phyloP scores from a whole-genome alignment of 1,284 basidiomycete species.

The Coniferiporia sulphurascens region DNA sequence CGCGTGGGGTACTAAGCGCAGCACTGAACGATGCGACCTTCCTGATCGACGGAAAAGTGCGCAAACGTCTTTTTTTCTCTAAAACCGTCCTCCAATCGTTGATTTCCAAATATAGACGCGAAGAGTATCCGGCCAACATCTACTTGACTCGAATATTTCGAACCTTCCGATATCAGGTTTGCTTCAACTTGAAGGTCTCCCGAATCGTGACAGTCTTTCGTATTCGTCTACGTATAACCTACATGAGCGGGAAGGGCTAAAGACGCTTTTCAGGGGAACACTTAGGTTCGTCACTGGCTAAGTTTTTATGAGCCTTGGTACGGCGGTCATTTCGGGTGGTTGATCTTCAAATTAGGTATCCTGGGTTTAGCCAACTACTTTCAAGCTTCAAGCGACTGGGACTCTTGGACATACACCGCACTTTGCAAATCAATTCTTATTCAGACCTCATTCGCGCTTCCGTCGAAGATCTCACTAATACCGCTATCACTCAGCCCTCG shows the following conservation, averaged over 20 bases:
- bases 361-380: conserved; percentile 79
- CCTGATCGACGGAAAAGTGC: conserved; percentile 54
- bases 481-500: conserved; percentile 20
- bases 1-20: conserved; percentile 82
- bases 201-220: conserved; percentile 82
- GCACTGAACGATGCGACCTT: conserved; percentile 77
- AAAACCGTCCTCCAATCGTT: neutral
- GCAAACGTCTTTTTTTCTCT: conserved; percentile 20
- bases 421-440: conserved; percentile 43
- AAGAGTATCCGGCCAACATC: conserved; percentile 35
- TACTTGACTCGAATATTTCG: conserved; percentile 60
- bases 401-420: conserved; percentile 48
- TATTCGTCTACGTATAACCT: conserved; percentile 77
- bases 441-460: conserved; percentile 22
- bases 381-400: conserved; percentile 73
- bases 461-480: conserved; percentile 3
- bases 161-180: conserved; percentile 63
- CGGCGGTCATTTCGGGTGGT: neutral
- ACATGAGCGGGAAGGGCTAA: conserved; percentile 41
- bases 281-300: conserved; percentile 52
- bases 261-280: conserved; percentile 82
- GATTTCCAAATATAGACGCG: conserved; percentile 1
- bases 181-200: conserved; percentile 78
- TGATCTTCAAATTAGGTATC: conserved; percentile 52
- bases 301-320: neutral